Conservation (phyloP, 108 stramenopile species). For the Stephanodiscus triporus region DNA sequence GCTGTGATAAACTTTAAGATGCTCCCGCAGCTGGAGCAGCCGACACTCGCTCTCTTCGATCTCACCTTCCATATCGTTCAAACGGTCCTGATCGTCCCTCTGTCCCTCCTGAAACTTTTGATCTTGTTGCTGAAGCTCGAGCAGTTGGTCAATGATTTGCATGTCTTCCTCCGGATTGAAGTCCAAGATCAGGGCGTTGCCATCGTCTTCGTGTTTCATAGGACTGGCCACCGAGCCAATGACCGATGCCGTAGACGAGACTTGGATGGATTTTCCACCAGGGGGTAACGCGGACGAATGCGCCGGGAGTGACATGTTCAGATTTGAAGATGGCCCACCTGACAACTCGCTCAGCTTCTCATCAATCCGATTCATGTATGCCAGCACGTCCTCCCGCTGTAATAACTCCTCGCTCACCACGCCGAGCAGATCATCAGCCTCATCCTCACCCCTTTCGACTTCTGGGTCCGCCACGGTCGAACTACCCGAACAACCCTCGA, state of each 20-base stretch:
- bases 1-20: slow-evolving; percentile 78
- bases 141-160: slow-evolving; percentile 79
- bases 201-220: slow-evolving; percentile 21
- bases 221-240: not conserved
- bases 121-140: slow-evolving; percentile 82
- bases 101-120: slow-evolving; percentile 63
- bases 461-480: slow-evolving; percentile 3
- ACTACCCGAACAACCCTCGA: slow-evolving; percentile 19
- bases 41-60: slow-evolving; percentile 72
- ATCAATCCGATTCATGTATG: slow-evolving; percentile 61
- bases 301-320: slow-evolving; percentile 11
- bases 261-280: not conserved
- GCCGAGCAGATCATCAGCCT: slow-evolving; percentile 40
- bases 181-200: slow-evolving; percentile 50
- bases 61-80: slow-evolving; percentile 75
- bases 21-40: slow-evolving; percentile 73
- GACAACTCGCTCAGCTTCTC: slow-evolving; percentile 38
- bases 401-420: slow-evolving; percentile 55
- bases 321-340: slow-evolving; percentile 28
- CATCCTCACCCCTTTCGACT: slow-evolving; percentile 9
- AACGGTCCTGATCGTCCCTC: slow-evolving; percentile 61
- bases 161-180: slow-evolving; percentile 88
- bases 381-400: slow-evolving; percentile 61
- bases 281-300: slow-evolving; percentile 12
- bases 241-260: not conserved